A percentile compares a stretch with the other conserved stretches of the same genome.
Conservation (phyloP, 768 basidiomycete genomes). For the Termitomyces heimii region DNA sequence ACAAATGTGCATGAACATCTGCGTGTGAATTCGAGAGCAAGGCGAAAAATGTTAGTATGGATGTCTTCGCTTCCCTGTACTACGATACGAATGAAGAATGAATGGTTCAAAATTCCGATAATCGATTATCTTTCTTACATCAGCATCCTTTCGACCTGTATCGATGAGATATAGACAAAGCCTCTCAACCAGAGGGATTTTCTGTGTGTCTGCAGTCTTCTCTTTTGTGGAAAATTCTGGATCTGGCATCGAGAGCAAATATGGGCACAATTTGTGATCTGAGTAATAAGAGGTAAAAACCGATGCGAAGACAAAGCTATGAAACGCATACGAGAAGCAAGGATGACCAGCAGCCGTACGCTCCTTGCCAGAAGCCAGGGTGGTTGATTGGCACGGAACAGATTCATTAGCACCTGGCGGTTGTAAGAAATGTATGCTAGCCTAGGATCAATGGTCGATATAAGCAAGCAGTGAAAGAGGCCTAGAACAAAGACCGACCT, state of each 20-base stretch:
- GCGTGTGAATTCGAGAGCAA: constrained; percentile 33
- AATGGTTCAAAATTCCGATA: not conserved
- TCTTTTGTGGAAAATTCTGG: constrained; percentile 12
- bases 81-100: not conserved
- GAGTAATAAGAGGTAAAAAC: not conserved
- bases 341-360: constrained; percentile 43
- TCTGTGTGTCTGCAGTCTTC: constrained; percentile 19
- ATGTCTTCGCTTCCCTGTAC: constrained; percentile 24
- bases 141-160: constrained; percentile 26
- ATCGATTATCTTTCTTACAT: constrained; percentile 26
- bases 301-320: not conserved
- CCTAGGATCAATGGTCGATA: constrained; percentile 4
- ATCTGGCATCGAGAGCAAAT: constrained; percentile 34
- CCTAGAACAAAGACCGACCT: constrained; percentile 21
- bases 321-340: constrained; percentile 47
- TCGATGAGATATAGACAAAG: constrained; percentile 46
- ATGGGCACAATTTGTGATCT: constrained; percentile 39
- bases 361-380: constrained; percentile 41
- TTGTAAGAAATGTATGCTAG: constrained; percentile 29
- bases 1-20: constrained; percentile 29
- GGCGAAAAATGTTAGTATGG: constrained; percentile 35
- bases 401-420: constrained; percentile 33
- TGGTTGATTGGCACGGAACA: constrained; percentile 50
- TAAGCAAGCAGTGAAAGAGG: not conserved
- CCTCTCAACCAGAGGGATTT: constrained; percentile 39